Evolutionary conservation across 345 rosid genomes (phyloP), one percentile per base, ranked within the genome.

Genomic region (Eucalyptus pauciflora): DNA sequence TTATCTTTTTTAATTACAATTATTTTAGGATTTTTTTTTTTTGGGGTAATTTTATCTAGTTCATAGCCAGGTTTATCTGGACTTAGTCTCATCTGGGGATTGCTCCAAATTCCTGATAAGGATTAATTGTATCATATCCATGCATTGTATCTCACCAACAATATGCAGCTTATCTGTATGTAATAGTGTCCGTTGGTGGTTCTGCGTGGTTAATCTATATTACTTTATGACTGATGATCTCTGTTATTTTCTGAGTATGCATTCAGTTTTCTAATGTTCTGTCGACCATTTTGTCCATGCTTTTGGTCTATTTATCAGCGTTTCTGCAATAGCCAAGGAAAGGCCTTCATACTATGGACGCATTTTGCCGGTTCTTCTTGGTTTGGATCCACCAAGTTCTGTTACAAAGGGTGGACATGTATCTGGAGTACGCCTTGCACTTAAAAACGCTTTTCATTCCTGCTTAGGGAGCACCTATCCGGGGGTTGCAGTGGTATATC

Each of bases 321-420:
- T 98, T 90, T 95, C 97, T 87, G 93, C 96, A 88, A 95, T 98
- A 90, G 99, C 99, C 54, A 96, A 94, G 92, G 94, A 92, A 93
- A 94, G 98, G 88, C 98, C 99, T 91, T 94, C 97, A 89, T 95
- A 93, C 90, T 98, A 93, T 94, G 99, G 99, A 86, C 96, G 97
- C 89, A 95, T 98, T 93, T 91, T 98, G 90, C 95, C 99, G 88
- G 99, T 96, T 93, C 93, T 98, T 89, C 97, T 98, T 92, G 96
- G 96, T 91, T 92, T 98, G 95, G 96, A 96, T 92, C 94, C 98
- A 89, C 92, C 95, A 86, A 93, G 92, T 90, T 92, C 94, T 90
- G 92, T 92, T 86, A 91, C 90, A 71, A 93, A 94, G 90, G 98
- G 95, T 86, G 90, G 94, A 91, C 95, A 92, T 92, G 93, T 94